These are phyloP conservation scores for Ilyonectria destructans DNA, from an alignment of 2,329 filamentous ascomycete species.

Conservation along the genomic window DNA sequence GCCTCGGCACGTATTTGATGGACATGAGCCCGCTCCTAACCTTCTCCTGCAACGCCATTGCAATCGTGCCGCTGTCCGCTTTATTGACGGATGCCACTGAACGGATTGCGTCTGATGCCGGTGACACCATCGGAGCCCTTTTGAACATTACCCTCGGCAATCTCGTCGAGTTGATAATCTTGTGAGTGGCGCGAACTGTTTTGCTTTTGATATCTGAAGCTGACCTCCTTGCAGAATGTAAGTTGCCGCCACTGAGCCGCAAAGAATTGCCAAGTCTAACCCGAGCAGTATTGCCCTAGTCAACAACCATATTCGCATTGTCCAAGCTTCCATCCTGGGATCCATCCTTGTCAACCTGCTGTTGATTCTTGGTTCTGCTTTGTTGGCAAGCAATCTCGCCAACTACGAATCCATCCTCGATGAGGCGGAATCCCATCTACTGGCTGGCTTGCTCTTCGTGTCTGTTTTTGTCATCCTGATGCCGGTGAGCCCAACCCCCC, in stretches of 20 bases:
- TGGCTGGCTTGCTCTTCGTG: constrained; percentile 57
- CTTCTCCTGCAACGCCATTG: constrained; percentile 74
- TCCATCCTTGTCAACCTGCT: constrained; percentile 85
- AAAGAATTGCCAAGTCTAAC: constrained; percentile 36
- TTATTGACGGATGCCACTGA: constrained; percentile 74
- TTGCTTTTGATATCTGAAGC: constrained; percentile 30
- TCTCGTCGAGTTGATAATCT: constrained; percentile 75
- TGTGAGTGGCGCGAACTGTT: constrained; percentile 54
- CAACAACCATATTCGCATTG: constrained; percentile 79
- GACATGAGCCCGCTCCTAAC: constrained; percentile 58
- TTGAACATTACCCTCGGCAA: constrained; percentile 77
- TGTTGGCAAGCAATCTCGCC: constrained; percentile 78
- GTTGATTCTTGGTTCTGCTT: constrained; percentile 83
- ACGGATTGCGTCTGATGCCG: constrained; percentile 69
- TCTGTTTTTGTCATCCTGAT: constrained; percentile 59
- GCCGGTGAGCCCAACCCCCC: constrained; percentile 47
- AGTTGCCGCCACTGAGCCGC: constrained; percentile 36
- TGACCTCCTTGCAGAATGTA: constrained; percentile 55
- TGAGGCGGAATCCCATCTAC: constrained; percentile 53
- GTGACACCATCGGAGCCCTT: constrained; percentile 72
- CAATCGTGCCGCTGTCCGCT: constrained; percentile 72
- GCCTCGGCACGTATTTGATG: constrained; percentile 69
- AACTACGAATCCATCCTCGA: constrained; percentile 74
- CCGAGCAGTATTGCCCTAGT: constrained; percentile 63
- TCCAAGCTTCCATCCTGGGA: constrained; percentile 83